Evolutionary conservation across 177 flowering plant species (phyloP), one percentile per base, ranked within the genome.

Genomic region (Vitis hybrid): DNA sequence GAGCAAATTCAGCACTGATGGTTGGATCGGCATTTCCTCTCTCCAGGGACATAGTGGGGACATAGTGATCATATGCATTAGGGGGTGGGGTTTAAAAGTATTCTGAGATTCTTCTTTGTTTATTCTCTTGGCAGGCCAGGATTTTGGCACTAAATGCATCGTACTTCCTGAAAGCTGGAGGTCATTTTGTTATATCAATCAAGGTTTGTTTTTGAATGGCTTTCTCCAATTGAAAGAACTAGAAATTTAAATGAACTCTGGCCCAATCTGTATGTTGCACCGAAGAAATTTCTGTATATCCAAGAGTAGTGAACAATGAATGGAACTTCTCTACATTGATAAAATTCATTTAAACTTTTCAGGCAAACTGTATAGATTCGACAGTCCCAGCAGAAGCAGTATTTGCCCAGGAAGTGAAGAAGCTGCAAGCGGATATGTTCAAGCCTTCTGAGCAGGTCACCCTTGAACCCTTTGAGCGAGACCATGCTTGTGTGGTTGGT

Each of bases 401-500:
- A 7, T 96, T 96, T 78, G 88, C 91, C 1, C 79, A 76, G 54
- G 99, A 96, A 81, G 98, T 96, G 66, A 96, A 89, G 85, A 96
- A 91, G 78, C 69, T 96, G 70, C 89, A 88, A 71, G 87, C 77
- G 11, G 97, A 91, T 19, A 97, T 91, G 71, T 89, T 96, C 76
- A 96, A 87, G 79, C 99, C 98, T 1, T 56, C 74, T 0, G 99
- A 96, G 69, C 99, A 95, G 64, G 97, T 93, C 13, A 96, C 99
- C 1, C 91, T 96, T n/a, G 97, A 96, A 74, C 99, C 99, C 0
- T 96, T 89, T 68, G 99, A 96, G 80, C 81, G 98, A 27, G 99
- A 96, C 78, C 98, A 96, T 79, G 99, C 99, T 66, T 96, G 99
- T 84, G 99, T 96, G 15, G 94, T 96, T 40, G 99, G 99, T 61